Evolutionary conservation across 495 filamentous ascomycete genomes (phyloP), one percentile per base, ranked within the genome.

Genomic region (Chaetomium tenue): DNA sequence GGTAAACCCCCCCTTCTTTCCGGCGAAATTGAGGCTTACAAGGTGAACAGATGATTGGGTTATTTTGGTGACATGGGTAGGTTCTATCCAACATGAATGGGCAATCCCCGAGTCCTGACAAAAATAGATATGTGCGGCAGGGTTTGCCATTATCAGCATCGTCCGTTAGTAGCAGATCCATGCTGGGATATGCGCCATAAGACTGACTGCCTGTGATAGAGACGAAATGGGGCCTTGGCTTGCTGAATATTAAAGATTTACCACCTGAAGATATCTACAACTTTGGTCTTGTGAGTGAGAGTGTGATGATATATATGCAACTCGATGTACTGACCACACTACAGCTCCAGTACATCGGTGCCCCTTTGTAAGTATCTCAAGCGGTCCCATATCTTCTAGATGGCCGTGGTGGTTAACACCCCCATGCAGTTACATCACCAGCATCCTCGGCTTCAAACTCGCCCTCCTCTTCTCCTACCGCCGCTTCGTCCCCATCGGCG

Each of bases 401-500:
- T 37, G 11, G 33, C 33, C 9, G 11, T 37, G 30, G 3, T 33
- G 47, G 47, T 52, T 67, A 26, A 66, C 59, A 39, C 54, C 46
- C n/a, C 18, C 20, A 23, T 20, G n/a, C 26, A 79, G 76, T 46
- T 81, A 81, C 56, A 76, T 79, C 56, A 61, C 70, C 8, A 74
- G 75, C 44, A 75, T 84, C 20, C 74, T 85, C 28, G 78, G 79
- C 5, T 86, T 85, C 72, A 86, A 86, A 61, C 69, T 82, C 20
- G 78, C 79, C 42, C 68, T 85, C 16, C 68, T 85, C 16, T 62
- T 77, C 20, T 81, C 78, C 5, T 85, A 85, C 62, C 69, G 81
- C 7, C 79, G 83, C 33, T 81, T 84, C 58, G 74, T 78, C 0
- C 78, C 81, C 8, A 71, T 77, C 30, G 72, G 75, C 20, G 52